phyloP scores from a whole-genome alignment of 1,284 basidiomycete species.

The Ganoderma lucidum region DNA sequence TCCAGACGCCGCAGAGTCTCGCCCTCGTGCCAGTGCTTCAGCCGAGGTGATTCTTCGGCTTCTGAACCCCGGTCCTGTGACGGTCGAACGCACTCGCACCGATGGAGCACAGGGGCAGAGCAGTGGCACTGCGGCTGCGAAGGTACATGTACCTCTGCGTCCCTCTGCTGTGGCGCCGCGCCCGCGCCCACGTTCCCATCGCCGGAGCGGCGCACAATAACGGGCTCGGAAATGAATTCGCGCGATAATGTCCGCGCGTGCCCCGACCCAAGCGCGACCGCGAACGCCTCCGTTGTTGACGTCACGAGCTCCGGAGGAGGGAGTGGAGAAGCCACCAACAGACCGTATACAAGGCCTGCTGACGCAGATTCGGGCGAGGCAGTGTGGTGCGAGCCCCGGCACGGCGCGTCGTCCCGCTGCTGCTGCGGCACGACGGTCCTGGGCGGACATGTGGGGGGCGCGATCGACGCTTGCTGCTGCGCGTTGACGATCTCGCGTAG shows the following conservation, averaged over 20 bases:
- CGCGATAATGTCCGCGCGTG: slow-evolving; percentile 10
- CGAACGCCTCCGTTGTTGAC: not conserved
- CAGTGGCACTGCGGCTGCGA: not conserved
- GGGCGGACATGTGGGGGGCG: slow-evolving; percentile 23
- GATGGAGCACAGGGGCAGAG: not conserved
- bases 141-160: not conserved
- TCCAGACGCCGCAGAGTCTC: not conserved
- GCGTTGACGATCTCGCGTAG: slow-evolving; percentile 25
- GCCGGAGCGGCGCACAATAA: not conserved
- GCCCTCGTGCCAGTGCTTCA: not conserved
- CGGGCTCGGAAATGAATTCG: slow-evolving; percentile 16
- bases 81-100: not conserved
- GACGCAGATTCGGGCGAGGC: not conserved
- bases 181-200: not conserved
- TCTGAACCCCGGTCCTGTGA: not conserved
- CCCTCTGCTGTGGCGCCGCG: slow-evolving; percentile 1
- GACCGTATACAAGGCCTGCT: slow-evolving; percentile 16
- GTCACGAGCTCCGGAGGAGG: not conserved
- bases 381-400: slow-evolving; percentile 16
- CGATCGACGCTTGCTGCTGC: slow-evolving; percentile 19
- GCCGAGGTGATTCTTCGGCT: not conserved
- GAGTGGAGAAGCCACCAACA: not conserved
- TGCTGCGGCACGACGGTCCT: slow-evolving; percentile 31
- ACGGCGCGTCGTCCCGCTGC: slow-evolving; percentile 22
- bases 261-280: not conserved